These are phyloP conservation scores for Myrica gale DNA, from an alignment of 306 rosid species.

Conservation along the genomic window DNA sequence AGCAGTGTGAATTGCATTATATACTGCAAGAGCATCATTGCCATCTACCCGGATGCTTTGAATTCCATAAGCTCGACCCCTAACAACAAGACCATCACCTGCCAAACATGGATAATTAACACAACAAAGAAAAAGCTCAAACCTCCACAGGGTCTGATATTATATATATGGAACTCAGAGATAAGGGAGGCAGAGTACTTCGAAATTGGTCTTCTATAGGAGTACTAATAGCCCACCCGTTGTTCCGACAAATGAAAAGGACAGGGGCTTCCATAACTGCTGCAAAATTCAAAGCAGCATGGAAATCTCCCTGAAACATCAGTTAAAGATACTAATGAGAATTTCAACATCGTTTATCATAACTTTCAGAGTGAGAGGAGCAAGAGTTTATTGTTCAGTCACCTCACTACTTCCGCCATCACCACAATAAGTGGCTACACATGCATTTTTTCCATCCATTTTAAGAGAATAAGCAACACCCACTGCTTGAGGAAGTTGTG, in stretches of 20 bases:
- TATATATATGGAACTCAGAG: neutral
- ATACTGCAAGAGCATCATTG: conserved; percentile 72
- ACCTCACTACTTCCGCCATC: conserved; percentile 75
- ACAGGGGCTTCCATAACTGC: conserved; percentile 61
- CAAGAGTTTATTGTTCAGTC: neutral
- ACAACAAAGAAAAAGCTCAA: neutral
- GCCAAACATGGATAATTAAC: conserved; percentile 16
- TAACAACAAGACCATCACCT: conserved; percentile 79
- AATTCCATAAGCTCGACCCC: conserved; percentile 67
- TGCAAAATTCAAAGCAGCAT: conserved; percentile 58
- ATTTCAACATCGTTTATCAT: neutral
- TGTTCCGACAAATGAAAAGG: conserved; percentile 53
- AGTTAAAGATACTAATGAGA: conserved; percentile 5
- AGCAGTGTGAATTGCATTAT: conserved; percentile 54
- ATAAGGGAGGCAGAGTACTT: conserved; percentile 33
- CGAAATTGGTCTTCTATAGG: conserved; percentile 56
- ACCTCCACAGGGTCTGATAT: neutral
- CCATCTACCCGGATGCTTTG: conserved; percentile 70
- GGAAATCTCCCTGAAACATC: conserved; percentile 60
- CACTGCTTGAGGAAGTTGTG: conserved; percentile 77
- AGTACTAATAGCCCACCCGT: conserved; percentile 68
- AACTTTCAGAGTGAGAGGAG: conserved; percentile 12
- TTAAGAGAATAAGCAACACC: conserved; percentile 73
- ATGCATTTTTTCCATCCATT: conserved; percentile 58
- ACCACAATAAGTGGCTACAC: conserved; percentile 57